Percentiles rank a stretch among this genome's conserved stretches.
phyloP scores from a whole-genome alignment of 2,329 filamentous ascomycete genomes.

The Mycogone perniciosa region DNA sequence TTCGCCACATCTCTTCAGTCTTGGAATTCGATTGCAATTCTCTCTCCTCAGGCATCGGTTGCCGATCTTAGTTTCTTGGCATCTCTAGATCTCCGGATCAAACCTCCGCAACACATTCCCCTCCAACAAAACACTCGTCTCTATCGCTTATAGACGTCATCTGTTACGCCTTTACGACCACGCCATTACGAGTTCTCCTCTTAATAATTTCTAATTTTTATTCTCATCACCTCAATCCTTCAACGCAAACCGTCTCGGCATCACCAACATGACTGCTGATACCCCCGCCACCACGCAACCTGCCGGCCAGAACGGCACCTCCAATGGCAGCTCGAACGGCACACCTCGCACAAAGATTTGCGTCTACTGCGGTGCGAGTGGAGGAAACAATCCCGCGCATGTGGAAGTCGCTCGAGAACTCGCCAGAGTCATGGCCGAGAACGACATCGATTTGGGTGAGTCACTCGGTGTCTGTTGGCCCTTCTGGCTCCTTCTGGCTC shows the following conservation, averaged over 20 bases:
- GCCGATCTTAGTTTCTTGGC: not conserved
- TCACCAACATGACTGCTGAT: constrained; percentile 24
- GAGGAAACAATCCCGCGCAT: constrained; percentile 67
- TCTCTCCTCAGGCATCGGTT: not conserved
- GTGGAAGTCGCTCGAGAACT: constrained; percentile 72
- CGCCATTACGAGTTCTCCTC: not conserved
- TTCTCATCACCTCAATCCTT: not conserved
- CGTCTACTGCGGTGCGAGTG: constrained; percentile 85
- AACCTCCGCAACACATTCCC: not conserved
- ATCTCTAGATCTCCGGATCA: not conserved
- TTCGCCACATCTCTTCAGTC: not conserved
- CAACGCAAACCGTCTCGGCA: not conserved
- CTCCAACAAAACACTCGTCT: not conserved
- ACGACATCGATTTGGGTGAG: constrained; percentile 68
- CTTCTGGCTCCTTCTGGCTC: not conserved
- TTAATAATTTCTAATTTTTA: not conserved
- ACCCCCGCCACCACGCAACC: constrained; percentile 14
- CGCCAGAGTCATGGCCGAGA: constrained; percentile 64
- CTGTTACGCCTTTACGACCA: no score
- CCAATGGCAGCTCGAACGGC: constrained; percentile 25
- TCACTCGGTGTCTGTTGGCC: constrained; percentile 3
- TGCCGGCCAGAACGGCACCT: constrained; percentile 20
- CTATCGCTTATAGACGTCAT: not conserved
- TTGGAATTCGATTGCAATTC: not conserved
- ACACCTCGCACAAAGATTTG: constrained; percentile 62